These are phyloP conservation scores for Neurospora sp. DNA, from an alignment of 495 filamentous ascomycete species.

Conservation along the genomic window DNA sequence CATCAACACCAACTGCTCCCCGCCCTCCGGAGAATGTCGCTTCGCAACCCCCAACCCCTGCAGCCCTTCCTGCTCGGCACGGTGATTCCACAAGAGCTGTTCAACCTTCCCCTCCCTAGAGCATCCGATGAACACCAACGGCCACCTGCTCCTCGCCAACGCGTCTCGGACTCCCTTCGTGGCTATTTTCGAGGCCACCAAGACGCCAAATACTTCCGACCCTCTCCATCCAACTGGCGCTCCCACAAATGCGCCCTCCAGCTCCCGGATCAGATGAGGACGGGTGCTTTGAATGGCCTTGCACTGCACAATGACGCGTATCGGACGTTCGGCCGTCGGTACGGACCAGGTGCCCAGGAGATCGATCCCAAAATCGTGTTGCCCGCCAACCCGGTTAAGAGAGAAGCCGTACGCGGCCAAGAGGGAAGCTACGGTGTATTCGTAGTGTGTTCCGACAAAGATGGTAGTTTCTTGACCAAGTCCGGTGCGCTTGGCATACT, in stretches of 20 bases:
- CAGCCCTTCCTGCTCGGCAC: slow-evolving; percentile 53
- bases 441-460: slow-evolving; percentile 56
- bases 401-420: slow-evolving; percentile 54
- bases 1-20: slow-evolving; percentile 36
- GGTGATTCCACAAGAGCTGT: slow-evolving; percentile 63
- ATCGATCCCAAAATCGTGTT: slow-evolving; percentile 73
- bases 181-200: slow-evolving; percentile 42
- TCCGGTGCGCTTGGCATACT: slow-evolving; percentile 51
- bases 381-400: slow-evolving; percentile 63
- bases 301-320: slow-evolving; percentile 72
- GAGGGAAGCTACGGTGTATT: slow-evolving; percentile 60
- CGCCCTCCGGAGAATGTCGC: slow-evolving; percentile 29
- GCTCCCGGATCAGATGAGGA: slow-evolving; percentile 66
- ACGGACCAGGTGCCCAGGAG: slow-evolving; percentile 72
- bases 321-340: slow-evolving; percentile 20
- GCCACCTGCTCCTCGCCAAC: slow-evolving; percentile 52
- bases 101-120: slow-evolving; percentile 38
- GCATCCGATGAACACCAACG: slow-evolving; percentile 51
- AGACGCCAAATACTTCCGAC: slow-evolving; percentile 47
- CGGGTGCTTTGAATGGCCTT: slow-evolving; percentile 53
- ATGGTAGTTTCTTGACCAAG: slow-evolving; percentile 41
- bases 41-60: slow-evolving; percentile 52
- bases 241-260: slow-evolving; percentile 69
- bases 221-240: slow-evolving; percentile 61
- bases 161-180: slow-evolving; percentile 53